Evolutionary conservation across 2,329 filamentous ascomycete species (phyloP).

Genomic region (Trichophyton rubrum): DNA sequence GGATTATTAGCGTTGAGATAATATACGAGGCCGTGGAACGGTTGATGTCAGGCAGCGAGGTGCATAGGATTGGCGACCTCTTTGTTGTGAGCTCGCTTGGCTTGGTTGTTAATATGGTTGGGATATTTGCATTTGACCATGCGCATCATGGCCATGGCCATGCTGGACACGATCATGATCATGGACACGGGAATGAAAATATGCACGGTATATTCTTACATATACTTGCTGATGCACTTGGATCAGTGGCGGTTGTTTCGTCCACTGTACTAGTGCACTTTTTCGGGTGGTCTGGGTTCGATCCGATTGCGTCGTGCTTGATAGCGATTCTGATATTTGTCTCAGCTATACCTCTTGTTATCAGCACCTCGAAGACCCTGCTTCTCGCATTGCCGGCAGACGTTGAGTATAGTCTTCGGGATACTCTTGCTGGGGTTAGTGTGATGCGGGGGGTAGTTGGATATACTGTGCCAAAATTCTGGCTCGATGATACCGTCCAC

Average conservation of each 20-base stretch:
- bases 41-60: constrained; percentile 68
- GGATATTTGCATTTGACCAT: constrained; percentile 72
- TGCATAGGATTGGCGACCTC: constrained; percentile 73
- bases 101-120: constrained; percentile 79
- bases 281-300: constrained; percentile 85
- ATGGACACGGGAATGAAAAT: constrained; percentile 77
- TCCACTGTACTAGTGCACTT: constrained; percentile 80
- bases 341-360: constrained; percentile 80
- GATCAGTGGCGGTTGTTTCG: constrained; percentile 85
- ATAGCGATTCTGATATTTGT: constrained; percentile 88
- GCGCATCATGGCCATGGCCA: constrained; percentile 44
- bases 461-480: constrained; percentile 82
- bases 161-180: constrained; percentile 19
- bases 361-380: constrained; percentile 68
- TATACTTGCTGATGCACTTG: constrained; percentile 85
- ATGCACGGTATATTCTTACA: constrained; percentile 97
- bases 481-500: constrained; percentile 58
- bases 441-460: constrained; percentile 71
- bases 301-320: constrained; percentile 83
- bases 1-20: constrained; percentile 89
- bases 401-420: constrained; percentile 76
- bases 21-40: constrained; percentile 88
- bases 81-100: constrained; percentile 80
- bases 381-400: constrained; percentile 75
- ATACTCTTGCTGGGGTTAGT: constrained; percentile 70